Base-by-base conservation (phyloP, 2,329 filamentous ascomycete species). In the Didymella exigua region DNA sequence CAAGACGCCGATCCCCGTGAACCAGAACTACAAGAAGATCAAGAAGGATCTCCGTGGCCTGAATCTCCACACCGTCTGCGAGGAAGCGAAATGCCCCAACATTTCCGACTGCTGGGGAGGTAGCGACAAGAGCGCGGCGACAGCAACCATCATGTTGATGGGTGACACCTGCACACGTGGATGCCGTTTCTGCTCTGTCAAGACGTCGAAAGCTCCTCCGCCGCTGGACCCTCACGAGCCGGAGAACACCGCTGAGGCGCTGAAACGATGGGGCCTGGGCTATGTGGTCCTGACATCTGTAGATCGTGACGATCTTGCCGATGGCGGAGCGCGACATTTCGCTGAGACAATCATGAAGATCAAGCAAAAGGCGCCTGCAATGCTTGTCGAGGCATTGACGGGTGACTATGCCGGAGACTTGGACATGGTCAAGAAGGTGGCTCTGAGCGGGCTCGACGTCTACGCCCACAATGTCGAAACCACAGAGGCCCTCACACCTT, bases 81-180 rank as follows among this genome's bases (percentile, higher is more conserved):
- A 99, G 78, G 95, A 99, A 79, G 95, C 95, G 1, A 86, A 92
- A 62, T 99, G 95, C 77, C 95, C 95, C 58, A 99, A 99, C 77
- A 96, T 99, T 58, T 92, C 89, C 60, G 93, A 98, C 75, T 99
- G 95, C 81, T 99, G 95, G 95, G 95, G 95, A 58, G 95, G 95
- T 29, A 86, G 83, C 71, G 86, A 89, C 75, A 96, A 96, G 80
- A 88, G 86, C 62, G 89, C 91, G 23, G 95, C 95, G 4, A 99
- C 95, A 27, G 95, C 95, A 2, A 99, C 95, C 10, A 98, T 99
- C 76, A 99, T 99, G 95, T 81, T 99, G 42, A 98, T 98, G 93
- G 95, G 95, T 61, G 95, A 99, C 76, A 98, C 93, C 8, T 99
- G 95, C 77, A 99, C 95, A 16, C 85, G 95, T 56, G 95, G 93